These are phyloP conservation scores for Ophiorrhiza pumila DNA, from an alignment of 257 asterid genomes.

Conservation along the genomic window DNA sequence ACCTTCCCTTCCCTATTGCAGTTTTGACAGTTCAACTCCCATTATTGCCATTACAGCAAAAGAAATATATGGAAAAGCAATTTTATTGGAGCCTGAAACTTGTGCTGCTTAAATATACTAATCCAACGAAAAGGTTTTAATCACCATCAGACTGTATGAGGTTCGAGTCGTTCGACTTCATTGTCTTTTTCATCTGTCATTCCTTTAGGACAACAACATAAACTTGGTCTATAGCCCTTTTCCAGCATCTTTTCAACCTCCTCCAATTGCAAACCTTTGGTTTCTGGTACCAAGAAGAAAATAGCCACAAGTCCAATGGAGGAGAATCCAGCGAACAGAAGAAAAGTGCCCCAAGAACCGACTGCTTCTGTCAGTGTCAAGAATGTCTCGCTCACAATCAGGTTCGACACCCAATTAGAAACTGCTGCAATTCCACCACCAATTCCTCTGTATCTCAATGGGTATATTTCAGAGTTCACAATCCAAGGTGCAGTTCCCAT, in stretches of 20 bases:
- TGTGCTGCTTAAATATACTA: too few relatives aligned
- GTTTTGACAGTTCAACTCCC: too few relatives aligned
- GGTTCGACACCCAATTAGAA: constrained; percentile 71
- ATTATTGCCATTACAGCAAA: too few relatives aligned
- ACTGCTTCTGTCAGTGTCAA: constrained; percentile 57
- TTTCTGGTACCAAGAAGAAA: constrained; percentile 69
- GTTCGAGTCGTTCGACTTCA: too few relatives aligned
- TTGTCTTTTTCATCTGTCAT: not conserved
- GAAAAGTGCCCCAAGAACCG: constrained; percentile 64
- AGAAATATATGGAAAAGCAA: too few relatives aligned
- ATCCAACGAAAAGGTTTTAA: too few relatives aligned
- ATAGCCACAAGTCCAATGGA: constrained; percentile 49
- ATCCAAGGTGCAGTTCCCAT: constrained; percentile 83
- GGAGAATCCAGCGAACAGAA: constrained; percentile 72
- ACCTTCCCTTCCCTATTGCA: too few relatives aligned
- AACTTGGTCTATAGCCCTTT: constrained; percentile 55
- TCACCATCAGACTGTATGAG: too few relatives aligned
- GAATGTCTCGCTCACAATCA: constrained; percentile 71
- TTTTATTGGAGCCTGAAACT: too few relatives aligned
- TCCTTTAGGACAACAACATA: not conserved
- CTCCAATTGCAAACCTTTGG: constrained; percentile 75
- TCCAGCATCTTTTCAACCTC: constrained; percentile 75
- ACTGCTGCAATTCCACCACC: constrained; percentile 89
- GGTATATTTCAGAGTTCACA: constrained; percentile 81
- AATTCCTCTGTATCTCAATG: constrained; percentile 58